These are phyloP conservation scores for Monilinia aucupariae DNA, from an alignment of 2,329 filamentous ascomycete species.

Conservation along the genomic window DNA sequence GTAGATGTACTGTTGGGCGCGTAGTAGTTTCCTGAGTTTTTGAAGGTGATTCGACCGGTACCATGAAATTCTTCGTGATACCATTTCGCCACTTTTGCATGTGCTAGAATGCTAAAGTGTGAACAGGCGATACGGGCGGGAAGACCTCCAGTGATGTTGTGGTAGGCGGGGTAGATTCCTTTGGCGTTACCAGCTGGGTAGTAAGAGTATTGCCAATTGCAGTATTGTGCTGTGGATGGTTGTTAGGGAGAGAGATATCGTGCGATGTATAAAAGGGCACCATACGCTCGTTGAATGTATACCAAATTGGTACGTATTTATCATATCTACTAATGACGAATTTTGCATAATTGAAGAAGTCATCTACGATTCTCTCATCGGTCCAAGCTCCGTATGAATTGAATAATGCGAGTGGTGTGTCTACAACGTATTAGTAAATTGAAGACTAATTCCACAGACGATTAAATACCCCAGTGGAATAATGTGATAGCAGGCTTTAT, in stretches of 20 bases:
- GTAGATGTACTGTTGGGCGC: slow-evolving; percentile 40
- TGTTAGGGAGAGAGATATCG: slow-evolving; percentile 18
- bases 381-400: slow-evolving; percentile 42
- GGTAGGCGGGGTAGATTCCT: slow-evolving; percentile 42
- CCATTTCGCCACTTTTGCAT: slow-evolving; percentile 47
- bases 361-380: slow-evolving; percentile 44
- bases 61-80: slow-evolving; percentile 51
- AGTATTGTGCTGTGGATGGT: slow-evolving; percentile 37
- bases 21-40: slow-evolving; percentile 41
- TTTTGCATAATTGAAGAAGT: slow-evolving; percentile 50
- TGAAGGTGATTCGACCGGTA: slow-evolving; percentile 45
- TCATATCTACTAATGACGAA: slow-evolving; percentile 47
- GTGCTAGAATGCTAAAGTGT: slow-evolving; percentile 44
- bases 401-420: slow-evolving; percentile 36
- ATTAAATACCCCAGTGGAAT: slow-evolving; percentile 36
- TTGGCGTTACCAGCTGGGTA: slow-evolving; percentile 39
- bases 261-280: slow-evolving; percentile 15
- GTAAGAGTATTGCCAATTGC: slow-evolving; percentile 43
- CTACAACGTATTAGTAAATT: slow-evolving; percentile 17
- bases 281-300: slow-evolving; percentile 50
- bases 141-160: slow-evolving; percentile 38
- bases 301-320: slow-evolving; percentile 47
- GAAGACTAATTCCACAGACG: neutral
- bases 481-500: slow-evolving; percentile 46
- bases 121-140: slow-evolving; percentile 41